Evolutionary conservation across 2,329 filamentous ascomycete species (phyloP).

Genomic region (Diplodia sapinea): DNA sequence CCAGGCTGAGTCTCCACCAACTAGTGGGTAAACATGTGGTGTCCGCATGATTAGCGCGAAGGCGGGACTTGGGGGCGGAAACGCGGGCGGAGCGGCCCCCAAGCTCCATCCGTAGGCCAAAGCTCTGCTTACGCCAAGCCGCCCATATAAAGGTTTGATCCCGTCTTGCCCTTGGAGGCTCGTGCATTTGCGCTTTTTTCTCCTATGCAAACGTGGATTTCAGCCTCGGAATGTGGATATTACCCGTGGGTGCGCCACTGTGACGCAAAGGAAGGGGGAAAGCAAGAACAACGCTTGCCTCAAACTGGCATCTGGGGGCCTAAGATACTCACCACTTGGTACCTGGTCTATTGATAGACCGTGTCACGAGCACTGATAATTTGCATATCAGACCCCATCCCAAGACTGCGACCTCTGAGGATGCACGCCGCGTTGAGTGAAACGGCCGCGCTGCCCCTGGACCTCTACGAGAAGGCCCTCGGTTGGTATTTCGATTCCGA

Average conservation of each 20-base stretch:
- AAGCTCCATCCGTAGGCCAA: neutral
- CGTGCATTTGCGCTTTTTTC: neutral
- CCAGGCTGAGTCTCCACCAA: neutral
- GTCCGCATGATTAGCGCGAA: neutral
- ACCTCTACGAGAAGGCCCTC: conserved; percentile 34
- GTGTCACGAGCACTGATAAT: neutral
- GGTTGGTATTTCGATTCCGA: conserved; percentile 33
- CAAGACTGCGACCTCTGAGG: neutral
- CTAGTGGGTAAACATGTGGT: neutral
- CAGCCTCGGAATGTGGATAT: neutral
- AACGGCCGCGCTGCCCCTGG: conserved; percentile 20
- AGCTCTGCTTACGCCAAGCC: conserved; percentile 5
- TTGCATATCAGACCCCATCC: neutral
- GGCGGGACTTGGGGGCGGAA: neutral
- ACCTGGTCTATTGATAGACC: neutral
- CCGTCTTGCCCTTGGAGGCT: neutral
- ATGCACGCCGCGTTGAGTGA: neutral
- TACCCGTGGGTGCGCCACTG: neutral
- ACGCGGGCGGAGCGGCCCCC: neutral
- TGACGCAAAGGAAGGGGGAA: neutral
- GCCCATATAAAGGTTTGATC: neutral
- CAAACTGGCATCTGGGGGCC: neutral
- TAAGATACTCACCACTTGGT: neutral
- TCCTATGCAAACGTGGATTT: neutral
- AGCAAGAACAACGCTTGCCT: neutral